phyloP scores from a whole-genome alignment of 345 rosid genomes.

The Stellera chamaejasme region DNA sequence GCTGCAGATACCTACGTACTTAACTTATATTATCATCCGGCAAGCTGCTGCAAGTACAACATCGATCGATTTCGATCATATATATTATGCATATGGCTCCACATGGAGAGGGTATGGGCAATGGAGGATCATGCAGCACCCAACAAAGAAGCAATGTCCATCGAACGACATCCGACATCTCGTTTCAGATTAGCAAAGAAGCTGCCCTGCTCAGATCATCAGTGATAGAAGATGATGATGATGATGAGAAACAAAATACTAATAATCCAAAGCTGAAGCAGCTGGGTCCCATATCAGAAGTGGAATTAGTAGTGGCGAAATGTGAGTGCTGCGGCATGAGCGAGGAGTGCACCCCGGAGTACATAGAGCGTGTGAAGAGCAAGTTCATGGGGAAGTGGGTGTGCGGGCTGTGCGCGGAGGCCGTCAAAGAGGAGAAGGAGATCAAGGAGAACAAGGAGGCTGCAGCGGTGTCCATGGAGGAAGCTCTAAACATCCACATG shows the following conservation, averaged over 20 bases:
- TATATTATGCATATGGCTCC: constrained; percentile 42
- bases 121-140: constrained; percentile 8
- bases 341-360: constrained; percentile 82
- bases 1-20: too few species aligned
- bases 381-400: constrained; percentile 77
- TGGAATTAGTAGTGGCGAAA: constrained; percentile 64
- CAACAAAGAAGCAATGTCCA: constrained; percentile 33
- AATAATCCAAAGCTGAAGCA: neutral
- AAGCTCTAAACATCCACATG: constrained; percentile 68
- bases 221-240: neutral
- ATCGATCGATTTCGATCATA: neutral
- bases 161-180: constrained; percentile 60
- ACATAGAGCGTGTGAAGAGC: constrained; percentile 55
- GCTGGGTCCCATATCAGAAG: constrained; percentile 59
- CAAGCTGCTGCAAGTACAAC: neutral
- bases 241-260: neutral
- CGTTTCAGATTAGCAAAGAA: constrained; percentile 39
- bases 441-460: constrained; percentile 19
- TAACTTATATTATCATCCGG: too few species aligned
- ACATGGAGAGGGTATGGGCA: constrained; percentile 35
- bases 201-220: constrained; percentile 5
- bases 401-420: constrained; percentile 83
- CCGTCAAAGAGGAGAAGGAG: constrained; percentile 82
- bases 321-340: constrained; percentile 93
- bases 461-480: constrained; percentile 26